These are phyloP conservation scores for Herpetomonas samuelpessoai DNA, from an alignment of 208 protist species.

Conservation along the genomic window DNA sequence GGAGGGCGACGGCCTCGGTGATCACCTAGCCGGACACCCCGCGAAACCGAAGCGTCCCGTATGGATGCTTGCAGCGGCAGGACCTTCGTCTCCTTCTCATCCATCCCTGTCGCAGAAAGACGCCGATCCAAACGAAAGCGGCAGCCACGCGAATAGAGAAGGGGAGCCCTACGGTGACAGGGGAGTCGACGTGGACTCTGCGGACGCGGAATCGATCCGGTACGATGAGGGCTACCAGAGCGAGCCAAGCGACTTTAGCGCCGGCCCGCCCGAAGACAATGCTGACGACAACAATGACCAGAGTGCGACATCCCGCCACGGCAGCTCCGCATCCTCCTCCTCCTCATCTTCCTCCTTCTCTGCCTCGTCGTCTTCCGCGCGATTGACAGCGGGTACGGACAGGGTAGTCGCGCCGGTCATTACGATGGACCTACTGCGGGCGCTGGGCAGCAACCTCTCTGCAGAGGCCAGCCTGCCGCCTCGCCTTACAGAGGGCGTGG, in stretches of 20 bases:
- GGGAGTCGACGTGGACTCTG: background rate
- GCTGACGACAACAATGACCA: background rate
- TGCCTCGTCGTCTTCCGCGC: background rate
- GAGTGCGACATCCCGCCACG: no score
- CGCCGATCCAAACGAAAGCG: background rate
- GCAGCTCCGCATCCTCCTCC: background rate
- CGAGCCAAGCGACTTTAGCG: slow-evolving; percentile 2
- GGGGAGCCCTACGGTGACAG: background rate
- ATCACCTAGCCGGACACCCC: no score
- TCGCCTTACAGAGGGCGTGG: background rate
- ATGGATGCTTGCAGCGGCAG: no score
- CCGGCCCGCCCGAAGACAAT: background rate
- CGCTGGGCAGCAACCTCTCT: slow-evolving; percentile 5
- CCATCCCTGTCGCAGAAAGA: background rate
- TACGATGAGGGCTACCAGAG: slow-evolving; percentile 21
- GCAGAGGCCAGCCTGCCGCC: no score
- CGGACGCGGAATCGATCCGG: background rate
- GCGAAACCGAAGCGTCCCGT: no score
- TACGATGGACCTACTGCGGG: slow-evolving; percentile 23
- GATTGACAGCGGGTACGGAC: background rate
- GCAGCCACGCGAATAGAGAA: background rate
- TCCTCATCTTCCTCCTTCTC: background rate
- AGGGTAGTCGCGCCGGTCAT: slow-evolving; percentile 4
- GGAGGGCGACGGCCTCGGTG: no score
- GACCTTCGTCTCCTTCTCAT: no score